These are phyloP conservation scores for Stephania cephalantha DNA, from an alignment of 164 flowering plant species.

Conservation along the genomic window DNA sequence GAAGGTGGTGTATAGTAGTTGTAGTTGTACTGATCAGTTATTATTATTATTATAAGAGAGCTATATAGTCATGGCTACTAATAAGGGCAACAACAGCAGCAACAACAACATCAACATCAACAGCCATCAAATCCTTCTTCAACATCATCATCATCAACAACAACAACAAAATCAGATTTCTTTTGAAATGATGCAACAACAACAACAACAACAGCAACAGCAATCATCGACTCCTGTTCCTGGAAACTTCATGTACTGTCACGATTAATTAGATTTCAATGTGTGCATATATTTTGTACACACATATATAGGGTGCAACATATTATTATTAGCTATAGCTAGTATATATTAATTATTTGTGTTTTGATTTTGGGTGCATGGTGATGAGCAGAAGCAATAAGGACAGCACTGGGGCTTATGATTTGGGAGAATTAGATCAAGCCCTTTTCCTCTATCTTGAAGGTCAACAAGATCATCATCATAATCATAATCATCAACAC, in stretches of 20 bases:
- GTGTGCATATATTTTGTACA: background rate
- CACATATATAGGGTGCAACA: too few relatives aligned
- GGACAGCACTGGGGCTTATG: slow-evolving; percentile 62
- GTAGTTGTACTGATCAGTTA: background rate
- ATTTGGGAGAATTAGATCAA: slow-evolving; percentile 93
- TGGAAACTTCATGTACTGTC: slow-evolving; percentile 56
- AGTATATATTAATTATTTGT: background rate
- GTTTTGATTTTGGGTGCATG: slow-evolving; percentile 8
- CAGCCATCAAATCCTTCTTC: slow-evolving; percentile 15
- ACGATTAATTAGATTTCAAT: slow-evolving; percentile 3
- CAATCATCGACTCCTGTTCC: slow-evolving; percentile 37
- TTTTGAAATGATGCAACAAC: slow-evolving; percentile 50
- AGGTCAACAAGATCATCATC: slow-evolving; percentile 43
- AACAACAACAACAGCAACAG: slow-evolving; percentile 5
- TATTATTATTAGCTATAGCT: background rate
- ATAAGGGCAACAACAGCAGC: slow-evolving; percentile 17
- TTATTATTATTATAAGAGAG: too few relatives aligned
- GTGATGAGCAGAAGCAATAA: slow-evolving; percentile 34
- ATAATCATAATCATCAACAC: slow-evolving; percentile 31
- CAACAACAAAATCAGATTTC: slow-evolving; percentile 36
- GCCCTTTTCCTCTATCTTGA: slow-evolving; percentile 88
- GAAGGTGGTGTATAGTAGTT: slow-evolving; percentile 12
- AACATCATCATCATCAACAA: slow-evolving; percentile 18
- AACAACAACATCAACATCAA: slow-evolving; percentile 14
- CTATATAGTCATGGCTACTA: slow-evolving; percentile 32